A percentile compares a stretch with the other conserved stretches of the same genome.
These are phyloP conservation scores for Pichia kluyveri DNA, from an alignment of 805 yeast genomes.

Conservation along the genomic window DNA sequence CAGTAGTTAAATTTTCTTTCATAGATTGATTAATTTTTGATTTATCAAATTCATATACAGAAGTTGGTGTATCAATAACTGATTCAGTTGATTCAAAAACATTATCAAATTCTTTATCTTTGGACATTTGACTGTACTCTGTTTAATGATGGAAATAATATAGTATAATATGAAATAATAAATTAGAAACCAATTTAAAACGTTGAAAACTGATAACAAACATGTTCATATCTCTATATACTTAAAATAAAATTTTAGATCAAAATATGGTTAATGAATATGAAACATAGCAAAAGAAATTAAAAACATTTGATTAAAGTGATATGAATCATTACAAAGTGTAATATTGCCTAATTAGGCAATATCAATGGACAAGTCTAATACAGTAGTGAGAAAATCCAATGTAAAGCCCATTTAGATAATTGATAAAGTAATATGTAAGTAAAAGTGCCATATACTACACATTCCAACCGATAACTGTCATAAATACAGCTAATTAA, in stretches of 20 bases:
- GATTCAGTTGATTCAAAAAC: neutral
- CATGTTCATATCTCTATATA: no score
- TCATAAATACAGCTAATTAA: no score
- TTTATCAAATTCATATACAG: neutral
- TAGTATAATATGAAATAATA: neutral
- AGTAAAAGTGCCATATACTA: no score
- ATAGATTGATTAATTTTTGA: neutral
- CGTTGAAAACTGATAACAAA: neutral
- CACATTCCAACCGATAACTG: no score
- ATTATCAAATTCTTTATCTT: neutral
- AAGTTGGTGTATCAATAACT: neutral
- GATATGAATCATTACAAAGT: neutral
- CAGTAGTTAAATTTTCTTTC: neutral
- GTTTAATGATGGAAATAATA: no score
- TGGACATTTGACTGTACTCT: neutral
- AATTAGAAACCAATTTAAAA: neutral
- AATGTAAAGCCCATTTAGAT: no score
- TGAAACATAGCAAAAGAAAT: neutral
- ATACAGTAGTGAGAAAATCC: neutral
- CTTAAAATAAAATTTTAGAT: no score
- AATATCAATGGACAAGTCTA: neutral
- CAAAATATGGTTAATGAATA: no score
- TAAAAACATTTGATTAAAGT: neutral
- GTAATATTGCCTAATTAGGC: slow-evolving; percentile 5
- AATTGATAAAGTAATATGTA: no score